These are phyloP conservation scores for Alnus glutinosa DNA, from an alignment of 306 rosid genomes.

Conservation along the genomic window DNA sequence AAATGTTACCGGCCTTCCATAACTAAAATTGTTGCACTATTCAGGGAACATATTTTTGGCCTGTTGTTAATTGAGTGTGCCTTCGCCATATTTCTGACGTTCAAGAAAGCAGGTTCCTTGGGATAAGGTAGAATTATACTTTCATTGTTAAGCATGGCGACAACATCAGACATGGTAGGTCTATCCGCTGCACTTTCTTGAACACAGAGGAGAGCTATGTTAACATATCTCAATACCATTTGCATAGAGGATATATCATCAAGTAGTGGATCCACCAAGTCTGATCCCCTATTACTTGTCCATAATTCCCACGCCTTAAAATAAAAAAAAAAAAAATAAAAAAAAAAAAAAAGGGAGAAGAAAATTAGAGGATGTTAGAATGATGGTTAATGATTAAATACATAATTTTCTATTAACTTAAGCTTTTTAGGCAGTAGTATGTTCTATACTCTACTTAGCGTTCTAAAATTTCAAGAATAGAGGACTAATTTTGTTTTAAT, in stretches of 20 bases:
- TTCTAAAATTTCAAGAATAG: no score
- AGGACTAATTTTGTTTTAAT: no score
- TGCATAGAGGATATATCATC: not conserved
- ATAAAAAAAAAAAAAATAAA: not conserved
- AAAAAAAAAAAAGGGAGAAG: not conserved
- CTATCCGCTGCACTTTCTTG: constrained; percentile 40
- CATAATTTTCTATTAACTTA: not conserved
- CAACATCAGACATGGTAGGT: constrained; percentile 38
- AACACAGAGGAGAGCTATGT: constrained; percentile 36
- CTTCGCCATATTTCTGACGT: not conserved
- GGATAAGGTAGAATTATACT: constrained; percentile 3
- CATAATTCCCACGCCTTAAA: constrained; percentile 44
- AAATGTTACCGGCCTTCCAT: not conserved
- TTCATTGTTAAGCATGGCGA: constrained; percentile 18
- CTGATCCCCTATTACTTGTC: constrained; percentile 16
- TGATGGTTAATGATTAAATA: not conserved
- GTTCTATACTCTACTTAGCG: no score
- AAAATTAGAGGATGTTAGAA: not conserved
- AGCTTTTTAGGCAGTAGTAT: not conserved
- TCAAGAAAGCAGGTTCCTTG: not conserved
- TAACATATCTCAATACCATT: constrained; percentile 25
- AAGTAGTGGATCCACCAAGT: constrained; percentile 26
- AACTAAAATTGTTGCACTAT: constrained; percentile 14
- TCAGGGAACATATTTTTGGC: not conserved
- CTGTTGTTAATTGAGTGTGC: not conserved